Conservation (phyloP, 306 rosid genomes). For the Cyclanthera cordifolia region DNA sequence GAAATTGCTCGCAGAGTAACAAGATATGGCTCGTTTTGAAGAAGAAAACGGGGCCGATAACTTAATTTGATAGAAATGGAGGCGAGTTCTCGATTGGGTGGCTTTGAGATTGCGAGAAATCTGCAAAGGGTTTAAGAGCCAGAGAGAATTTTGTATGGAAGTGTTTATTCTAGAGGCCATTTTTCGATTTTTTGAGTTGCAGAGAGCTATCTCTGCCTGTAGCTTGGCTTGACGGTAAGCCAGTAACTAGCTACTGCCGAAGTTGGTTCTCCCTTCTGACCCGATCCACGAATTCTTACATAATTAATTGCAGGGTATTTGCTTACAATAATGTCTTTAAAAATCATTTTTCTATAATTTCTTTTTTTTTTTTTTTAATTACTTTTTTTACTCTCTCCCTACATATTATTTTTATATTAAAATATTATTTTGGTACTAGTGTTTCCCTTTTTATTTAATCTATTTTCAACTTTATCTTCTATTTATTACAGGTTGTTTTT, state of each 20-base stretch:
- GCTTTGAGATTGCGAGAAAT: conserved; percentile 26
- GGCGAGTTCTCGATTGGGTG: conserved; percentile 27
- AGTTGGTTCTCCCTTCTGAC: background rate
- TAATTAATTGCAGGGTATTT: no score
- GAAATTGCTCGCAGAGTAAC: conserved; percentile 24
- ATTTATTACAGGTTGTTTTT: no score
- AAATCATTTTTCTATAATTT: no score
- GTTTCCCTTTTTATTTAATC: no score
- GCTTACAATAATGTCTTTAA: no score
- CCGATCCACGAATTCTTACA: no score
- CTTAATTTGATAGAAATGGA: conserved; percentile 25
- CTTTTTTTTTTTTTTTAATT: no score
- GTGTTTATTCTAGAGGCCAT: conserved; percentile 40
- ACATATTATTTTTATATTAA: no score
- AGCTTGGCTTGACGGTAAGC: background rate
- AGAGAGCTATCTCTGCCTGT: background rate
- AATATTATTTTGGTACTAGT: no score
- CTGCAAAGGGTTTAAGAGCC: conserved; percentile 42
- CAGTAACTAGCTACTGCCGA: background rate
- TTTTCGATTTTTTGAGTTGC: background rate
- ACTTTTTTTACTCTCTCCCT: no score
- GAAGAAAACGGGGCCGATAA: conserved; percentile 4
- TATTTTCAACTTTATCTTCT: no score
- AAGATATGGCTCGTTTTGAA: conserved; percentile 27
- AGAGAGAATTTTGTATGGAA: conserved; percentile 37